Base-by-base conservation (phyloP, 163 green algal genomes). In the Prototheca wickerhamii region DNA sequence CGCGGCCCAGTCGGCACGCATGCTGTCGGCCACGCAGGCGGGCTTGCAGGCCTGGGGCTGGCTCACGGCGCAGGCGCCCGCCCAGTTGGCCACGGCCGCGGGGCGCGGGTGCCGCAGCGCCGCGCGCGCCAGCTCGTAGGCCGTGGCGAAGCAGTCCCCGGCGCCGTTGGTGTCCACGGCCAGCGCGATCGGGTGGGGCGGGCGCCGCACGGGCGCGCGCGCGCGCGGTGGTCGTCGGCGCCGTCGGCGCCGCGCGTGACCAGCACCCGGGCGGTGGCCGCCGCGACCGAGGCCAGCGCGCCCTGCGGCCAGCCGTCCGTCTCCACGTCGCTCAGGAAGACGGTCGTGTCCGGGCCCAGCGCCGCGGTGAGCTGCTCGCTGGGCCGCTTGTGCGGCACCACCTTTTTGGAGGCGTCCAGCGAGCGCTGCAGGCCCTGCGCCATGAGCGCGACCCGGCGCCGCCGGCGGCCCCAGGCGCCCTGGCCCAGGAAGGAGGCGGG, bases 241-340 rank as follows among this genome's bases (percentile, higher is more conserved):
- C 86, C 86, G 46, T 82, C 63, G n/a, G 79, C 81, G 2, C 87
- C 87, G 5, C 74, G 68, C 4, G 87, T 92, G 15, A 94, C 67
- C 20, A 94, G 29, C 37, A 87, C 73, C 21, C 77, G 69, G 3
- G 67, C 64, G 4, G 70, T 72, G 12, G 50, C 21, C 15, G 44
- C 53, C 1, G 69, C 65, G 56, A 91, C 64, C 50, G 74, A 59
- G 18, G 71, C 70, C 7, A 82, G 56, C 1, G 62, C 70, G 30
- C 69, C 72, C 17, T 68, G 55, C 0, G 63, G 60, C 87, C 87
- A 95, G 2, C 64, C 68, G 32, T 89, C 84, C 0, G 86, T 90
- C 69, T 95, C 87, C 35, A 95, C 86, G 65, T 95, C 87, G 3
- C 84, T 92, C 50, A 95, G 70, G 65, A 91, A 95, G 8, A 95